phyloP scores from a whole-genome alignment of 768 basidiomycete genomes.

The Tricholoma terreum region DNA sequence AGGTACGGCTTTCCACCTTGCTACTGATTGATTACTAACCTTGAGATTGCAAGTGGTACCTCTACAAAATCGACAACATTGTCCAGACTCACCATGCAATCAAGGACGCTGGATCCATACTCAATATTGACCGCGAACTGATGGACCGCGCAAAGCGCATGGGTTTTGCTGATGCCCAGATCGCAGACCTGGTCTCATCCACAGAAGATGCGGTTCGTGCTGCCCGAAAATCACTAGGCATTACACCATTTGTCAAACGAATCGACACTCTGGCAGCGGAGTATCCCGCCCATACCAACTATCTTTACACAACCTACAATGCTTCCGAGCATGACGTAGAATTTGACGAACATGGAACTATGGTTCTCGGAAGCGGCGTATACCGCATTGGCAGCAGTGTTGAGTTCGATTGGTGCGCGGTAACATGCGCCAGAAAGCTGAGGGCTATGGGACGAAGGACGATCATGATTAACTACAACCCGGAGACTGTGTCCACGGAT shows the following conservation, averaged over 20 bases:
- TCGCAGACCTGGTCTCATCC: conserved; percentile 73
- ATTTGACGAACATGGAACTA: conserved; percentile 96
- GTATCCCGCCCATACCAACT: conserved; percentile 98
- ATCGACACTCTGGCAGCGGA: conserved; percentile 99
- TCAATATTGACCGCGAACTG: conserved; percentile 68
- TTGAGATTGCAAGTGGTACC: conserved; percentile 71
- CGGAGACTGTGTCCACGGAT: conserved; percentile 98
- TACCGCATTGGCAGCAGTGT: conserved; percentile 98
- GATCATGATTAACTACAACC: conserved; percentile 99
- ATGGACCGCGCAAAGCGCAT: conserved; percentile 87
- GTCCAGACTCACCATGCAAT: conserved; percentile 82
- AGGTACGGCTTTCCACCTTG: conserved; percentile 43
- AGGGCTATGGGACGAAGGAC: conserved; percentile 92
- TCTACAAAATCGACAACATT: conserved; percentile 99
- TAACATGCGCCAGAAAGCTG: conserved; percentile 92
- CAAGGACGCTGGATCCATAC: conserved; percentile 65
- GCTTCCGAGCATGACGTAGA: conserved; percentile 93
- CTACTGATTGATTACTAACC: not conserved
- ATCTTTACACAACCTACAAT: conserved; percentile 99
- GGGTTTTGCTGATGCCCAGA: conserved; percentile 94
- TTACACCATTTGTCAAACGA: conserved; percentile 97
- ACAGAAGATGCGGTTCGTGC: conserved; percentile 80
- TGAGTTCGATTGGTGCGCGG: conserved; percentile 99
- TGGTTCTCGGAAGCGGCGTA: conserved; percentile 97
- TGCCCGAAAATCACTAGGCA: conserved; percentile 78